Conservation (phyloP, 2,329 filamentous ascomycete species). For the Aspergillus hortae region DNA sequence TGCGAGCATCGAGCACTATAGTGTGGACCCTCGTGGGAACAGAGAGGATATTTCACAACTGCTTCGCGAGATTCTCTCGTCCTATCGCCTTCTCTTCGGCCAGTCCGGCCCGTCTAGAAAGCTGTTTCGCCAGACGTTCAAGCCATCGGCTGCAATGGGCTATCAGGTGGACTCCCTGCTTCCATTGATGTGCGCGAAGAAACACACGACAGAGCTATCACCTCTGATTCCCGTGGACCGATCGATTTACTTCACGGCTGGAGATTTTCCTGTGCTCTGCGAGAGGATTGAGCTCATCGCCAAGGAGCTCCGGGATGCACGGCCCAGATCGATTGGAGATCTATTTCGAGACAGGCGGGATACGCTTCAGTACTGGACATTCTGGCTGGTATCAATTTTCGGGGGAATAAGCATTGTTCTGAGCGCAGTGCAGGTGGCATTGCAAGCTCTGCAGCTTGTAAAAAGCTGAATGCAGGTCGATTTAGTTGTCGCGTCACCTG, state of each 20-base stretch:
- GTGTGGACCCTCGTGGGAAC: neutral
- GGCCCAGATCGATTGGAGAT: neutral
- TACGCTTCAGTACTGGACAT: constrained; percentile 2
- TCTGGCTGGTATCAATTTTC: neutral
- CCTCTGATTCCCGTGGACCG: neutral
- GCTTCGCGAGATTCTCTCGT: no score
- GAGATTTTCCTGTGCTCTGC: neutral
- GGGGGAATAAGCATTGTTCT: neutral
- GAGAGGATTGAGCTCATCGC: neutral
- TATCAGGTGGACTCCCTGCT: no score
- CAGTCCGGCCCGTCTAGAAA: no score
- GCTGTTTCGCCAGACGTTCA: no score
- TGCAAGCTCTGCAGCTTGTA: constrained; percentile 1
- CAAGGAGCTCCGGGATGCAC: constrained; percentile 1
- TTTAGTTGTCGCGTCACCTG: neutral
- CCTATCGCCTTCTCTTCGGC: no score
- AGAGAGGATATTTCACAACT: neutral
- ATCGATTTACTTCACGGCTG: constrained; percentile 1
- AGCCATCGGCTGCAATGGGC: no score
- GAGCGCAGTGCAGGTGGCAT: neutral
- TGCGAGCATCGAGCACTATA: neutral
- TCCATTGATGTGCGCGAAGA: neutral
- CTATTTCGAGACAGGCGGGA: neutral
- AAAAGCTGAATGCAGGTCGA: neutral
- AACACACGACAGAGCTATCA: neutral